Conservation (phyloP, 2,329 filamentous ascomycete genomes). For the Talaromyces sp. region DNA sequence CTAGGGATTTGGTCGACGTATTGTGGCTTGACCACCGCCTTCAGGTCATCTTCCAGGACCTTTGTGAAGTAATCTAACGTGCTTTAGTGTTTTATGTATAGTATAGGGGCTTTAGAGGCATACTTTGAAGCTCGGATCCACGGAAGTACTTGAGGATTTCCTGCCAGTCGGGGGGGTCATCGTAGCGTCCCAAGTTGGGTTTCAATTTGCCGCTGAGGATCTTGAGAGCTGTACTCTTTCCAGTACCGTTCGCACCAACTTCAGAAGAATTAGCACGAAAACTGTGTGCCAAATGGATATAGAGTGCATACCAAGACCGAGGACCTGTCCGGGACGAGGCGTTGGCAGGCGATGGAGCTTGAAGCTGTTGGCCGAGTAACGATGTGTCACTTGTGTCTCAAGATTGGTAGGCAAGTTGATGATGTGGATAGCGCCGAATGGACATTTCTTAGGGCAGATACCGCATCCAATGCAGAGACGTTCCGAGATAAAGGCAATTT, state of each 20-base stretch:
- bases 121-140: slow-evolving; percentile 94
- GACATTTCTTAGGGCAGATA: slow-evolving; percentile 99
- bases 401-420: slow-evolving; percentile 99
- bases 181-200: slow-evolving; percentile 90
- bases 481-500: slow-evolving; percentile 97
- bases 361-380: slow-evolving; percentile 99
- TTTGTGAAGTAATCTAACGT: slow-evolving; percentile 91
- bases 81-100: slow-evolving; percentile 15
- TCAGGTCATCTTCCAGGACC: slow-evolving; percentile 91
- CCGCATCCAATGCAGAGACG: slow-evolving; percentile 94
- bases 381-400: slow-evolving; percentile 95
- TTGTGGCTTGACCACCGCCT: slow-evolving; percentile 97
- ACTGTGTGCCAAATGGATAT: neutral
- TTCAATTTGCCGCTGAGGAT: slow-evolving; percentile 98
- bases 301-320: slow-evolving; percentile 58
- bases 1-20: slow-evolving; percentile 98
- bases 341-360: slow-evolving; percentile 96
- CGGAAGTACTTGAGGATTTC: slow-evolving; percentile 98
- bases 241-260: slow-evolving; percentile 99
- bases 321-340: slow-evolving; percentile 88
- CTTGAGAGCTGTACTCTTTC: slow-evolving; percentile 99
- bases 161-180: slow-evolving; percentile 98
- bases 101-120: slow-evolving; percentile 26
- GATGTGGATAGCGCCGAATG: slow-evolving; percentile 97
- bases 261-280: neutral